Base-by-base conservation (phyloP, 192 early-diverging fungal species). In the Borealophlyctis nickersoniae region DNA sequence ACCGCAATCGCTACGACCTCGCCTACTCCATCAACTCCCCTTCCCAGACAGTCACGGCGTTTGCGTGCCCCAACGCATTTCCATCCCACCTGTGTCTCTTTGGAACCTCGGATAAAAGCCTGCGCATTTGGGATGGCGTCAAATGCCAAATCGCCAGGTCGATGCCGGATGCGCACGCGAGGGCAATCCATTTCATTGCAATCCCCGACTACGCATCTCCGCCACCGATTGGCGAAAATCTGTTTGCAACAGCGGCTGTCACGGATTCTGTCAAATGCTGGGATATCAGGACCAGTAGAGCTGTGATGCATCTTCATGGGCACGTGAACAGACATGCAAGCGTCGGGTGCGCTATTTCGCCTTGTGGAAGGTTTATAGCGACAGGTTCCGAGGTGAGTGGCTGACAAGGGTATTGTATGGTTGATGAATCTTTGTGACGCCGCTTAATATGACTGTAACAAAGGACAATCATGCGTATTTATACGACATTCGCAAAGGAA, bases 401-500 rank as follows among this genome's bases (percentile, higher is more conserved):
- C 9, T 45, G 39, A 45, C 9, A 7, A 45, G 7, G 19, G 7
- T 7, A 19, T 45, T 45, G 39, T 13, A 19, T 45, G 19, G 7
- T 7, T 13, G 19, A 45, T 13, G 7, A 19, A 19, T 13, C 7
- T 45, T 7, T 45, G 39, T 19, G 19, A 45, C 7, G 39, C 7
- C 7, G 7, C 9, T 13, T 45, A 19, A 19, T 45, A 7, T 45
- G 39, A 45, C 52, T 54, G 45, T 11, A 11, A 31, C 28, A 5
- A 1, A 73, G 58, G 72, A 77, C 56, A 68, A 71, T 32, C 72
- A 77, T 33, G 76, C 72, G 14, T 74, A 74, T 36, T 19, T 77
- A 36, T 77, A 69, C 51, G 76, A 77, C 54, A 49, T 70, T 16
- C 56, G 71, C 3, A 66, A 52, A 39, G 59, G 67, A 1, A 33